Evolutionary conservation across 768 basidiomycete genomes (phyloP).

Genomic region (Tylopilus subfusipes): DNA sequence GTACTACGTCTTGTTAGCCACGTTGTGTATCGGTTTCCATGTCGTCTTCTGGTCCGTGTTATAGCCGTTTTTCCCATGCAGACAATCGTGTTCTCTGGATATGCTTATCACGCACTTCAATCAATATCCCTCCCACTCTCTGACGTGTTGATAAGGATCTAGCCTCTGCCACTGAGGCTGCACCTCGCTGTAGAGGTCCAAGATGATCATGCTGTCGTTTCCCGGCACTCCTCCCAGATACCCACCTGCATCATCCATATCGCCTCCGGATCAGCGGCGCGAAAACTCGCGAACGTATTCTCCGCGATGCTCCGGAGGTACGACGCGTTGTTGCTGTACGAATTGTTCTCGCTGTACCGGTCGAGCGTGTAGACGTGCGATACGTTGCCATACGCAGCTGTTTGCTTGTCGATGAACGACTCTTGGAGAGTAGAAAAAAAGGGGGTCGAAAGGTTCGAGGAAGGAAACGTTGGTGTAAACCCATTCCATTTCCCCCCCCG

Average conservation of each 20-base stretch:
- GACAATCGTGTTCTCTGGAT: neutral
- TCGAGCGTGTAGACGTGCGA: slow-evolving; percentile 44
- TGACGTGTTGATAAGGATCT: slow-evolving; percentile 37
- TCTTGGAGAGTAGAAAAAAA: slow-evolving; percentile 36
- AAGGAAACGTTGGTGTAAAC: slow-evolving; percentile 40
- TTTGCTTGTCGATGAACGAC: slow-evolving; percentile 39
- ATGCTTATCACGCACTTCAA: neutral
- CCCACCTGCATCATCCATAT: slow-evolving; percentile 42
- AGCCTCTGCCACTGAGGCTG: slow-evolving; percentile 42
- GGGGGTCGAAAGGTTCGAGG: slow-evolving; percentile 39
- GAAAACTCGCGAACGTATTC: slow-evolving; percentile 36
- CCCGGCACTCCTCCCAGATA: slow-evolving; percentile 38
- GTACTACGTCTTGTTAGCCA: neutral
- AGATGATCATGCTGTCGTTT: slow-evolving; percentile 38
- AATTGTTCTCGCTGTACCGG: slow-evolving; percentile 43
- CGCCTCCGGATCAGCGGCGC: slow-evolving; percentile 38
- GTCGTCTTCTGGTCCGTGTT: neutral
- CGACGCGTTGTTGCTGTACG: slow-evolving; percentile 30
- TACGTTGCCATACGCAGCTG: slow-evolving; percentile 35
- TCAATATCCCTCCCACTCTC: slow-evolving; percentile 27
- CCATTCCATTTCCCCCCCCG: slow-evolving; percentile 35
- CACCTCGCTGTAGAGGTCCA: slow-evolving; percentile 40
- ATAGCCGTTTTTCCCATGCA: neutral
- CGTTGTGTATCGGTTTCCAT: neutral
- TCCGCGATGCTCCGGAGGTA: slow-evolving; percentile 35